phyloP scores from a whole-genome alignment of 305 asterid species.

The Fraxinus sp. region DNA sequence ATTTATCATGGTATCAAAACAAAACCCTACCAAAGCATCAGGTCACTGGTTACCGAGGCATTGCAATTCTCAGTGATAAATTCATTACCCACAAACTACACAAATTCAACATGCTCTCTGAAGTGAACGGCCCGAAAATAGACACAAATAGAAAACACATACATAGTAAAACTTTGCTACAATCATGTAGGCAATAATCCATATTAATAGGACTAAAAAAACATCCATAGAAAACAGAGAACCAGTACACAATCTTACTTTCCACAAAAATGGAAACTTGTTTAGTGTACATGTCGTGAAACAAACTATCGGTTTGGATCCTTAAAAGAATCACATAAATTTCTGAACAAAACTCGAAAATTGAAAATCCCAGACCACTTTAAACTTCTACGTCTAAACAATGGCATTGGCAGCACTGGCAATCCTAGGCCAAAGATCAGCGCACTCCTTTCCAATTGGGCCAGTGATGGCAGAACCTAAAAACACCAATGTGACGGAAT shows the following conservation, averaged over 20 bases:
- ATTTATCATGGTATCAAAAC: not conserved
- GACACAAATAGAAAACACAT: not conserved
- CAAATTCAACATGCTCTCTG: not conserved
- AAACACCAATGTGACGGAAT: not conserved
- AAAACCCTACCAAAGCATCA: not conserved
- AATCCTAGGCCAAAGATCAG: slow-evolving; percentile 69
- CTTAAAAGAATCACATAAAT: not conserved
- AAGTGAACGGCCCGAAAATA: not conserved
- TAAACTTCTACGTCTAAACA: slow-evolving; percentile 35
- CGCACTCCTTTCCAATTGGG: slow-evolving; percentile 65
- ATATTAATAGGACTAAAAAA: not conserved
- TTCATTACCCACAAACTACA: not conserved
- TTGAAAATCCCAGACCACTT: not conserved
- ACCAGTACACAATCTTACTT: not conserved
- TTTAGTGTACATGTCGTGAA: not conserved
- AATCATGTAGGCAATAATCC: not conserved
- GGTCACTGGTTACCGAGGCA: not conserved
- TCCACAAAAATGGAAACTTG: not conserved
- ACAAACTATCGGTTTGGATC: not conserved
- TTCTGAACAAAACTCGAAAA: slow-evolving; percentile 9
- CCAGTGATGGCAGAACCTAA: slow-evolving; percentile 66
- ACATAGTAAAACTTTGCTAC: not conserved
- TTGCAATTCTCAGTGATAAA: not conserved
- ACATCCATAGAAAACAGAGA: not conserved
- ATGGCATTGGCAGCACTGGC: slow-evolving; percentile 69